phyloP scores from a whole-genome alignment of 148 eudicot genomes.

The Fagopyrum tataricum region DNA sequence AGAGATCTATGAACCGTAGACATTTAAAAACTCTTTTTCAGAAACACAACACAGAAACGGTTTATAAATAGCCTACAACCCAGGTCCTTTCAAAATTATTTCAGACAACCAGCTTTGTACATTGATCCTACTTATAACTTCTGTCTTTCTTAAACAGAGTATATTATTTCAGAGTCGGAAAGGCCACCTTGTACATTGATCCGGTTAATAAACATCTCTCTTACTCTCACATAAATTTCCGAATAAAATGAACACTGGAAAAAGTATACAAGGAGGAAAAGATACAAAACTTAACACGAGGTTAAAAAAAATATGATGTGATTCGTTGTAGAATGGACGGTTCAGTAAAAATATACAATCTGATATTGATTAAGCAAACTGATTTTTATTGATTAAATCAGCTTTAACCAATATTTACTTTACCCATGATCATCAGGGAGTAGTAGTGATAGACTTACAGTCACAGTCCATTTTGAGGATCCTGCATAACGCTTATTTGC shows the following conservation, averaged over 20 bases:
- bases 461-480: slow-evolving; percentile 82
- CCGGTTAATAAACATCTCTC: neutral
- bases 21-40: neutral
- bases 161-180: neutral
- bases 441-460: slow-evolving; percentile 30
- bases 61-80: neutral
- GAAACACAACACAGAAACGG: neutral
- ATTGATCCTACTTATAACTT: neutral
- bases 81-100: neutral
- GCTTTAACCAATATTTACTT: neutral
- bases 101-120: neutral
- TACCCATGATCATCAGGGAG: neutral
- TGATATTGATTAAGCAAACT: neutral
- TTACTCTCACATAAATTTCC: neutral
- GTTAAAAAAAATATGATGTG: neutral
- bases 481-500: slow-evolving; percentile 92
- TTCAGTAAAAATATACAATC: neutral
- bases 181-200: neutral
- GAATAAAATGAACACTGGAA: neutral
- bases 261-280: neutral
- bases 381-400: neutral
- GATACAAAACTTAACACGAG: neutral
- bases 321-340: neutral
- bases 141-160: too few relatives aligned
- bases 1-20: neutral